Evolutionary conservation across 75 land plant genomes (phyloP).

Genomic region (Selaginella tamariscina): DNA sequence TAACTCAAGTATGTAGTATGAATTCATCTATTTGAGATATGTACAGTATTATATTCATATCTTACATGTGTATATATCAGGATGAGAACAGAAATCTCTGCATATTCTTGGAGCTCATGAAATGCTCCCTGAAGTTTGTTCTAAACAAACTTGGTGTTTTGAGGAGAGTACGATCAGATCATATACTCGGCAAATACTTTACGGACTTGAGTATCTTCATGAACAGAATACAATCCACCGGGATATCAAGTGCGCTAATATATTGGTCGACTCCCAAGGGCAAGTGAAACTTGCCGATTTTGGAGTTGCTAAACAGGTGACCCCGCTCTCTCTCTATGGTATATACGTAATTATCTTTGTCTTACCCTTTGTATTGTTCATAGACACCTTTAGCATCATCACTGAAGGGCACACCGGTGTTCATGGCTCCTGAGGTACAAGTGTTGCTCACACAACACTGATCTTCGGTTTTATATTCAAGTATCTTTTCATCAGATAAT

Average conservation of each 20-base stretch:
- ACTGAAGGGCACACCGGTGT: conserved; percentile 38
- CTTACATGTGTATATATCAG: not conserved
- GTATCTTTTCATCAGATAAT: not conserved
- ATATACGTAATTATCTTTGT: not conserved
- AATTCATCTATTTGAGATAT: not conserved
- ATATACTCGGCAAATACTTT: conserved; percentile 38
- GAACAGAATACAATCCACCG: conserved; percentile 37
- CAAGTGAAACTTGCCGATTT: conserved; percentile 50
- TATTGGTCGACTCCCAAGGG: conserved; percentile 35
- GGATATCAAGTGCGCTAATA: conserved; percentile 44
- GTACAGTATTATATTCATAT: no score
- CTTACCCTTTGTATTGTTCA: conserved; percentile 3
- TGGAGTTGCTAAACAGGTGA: conserved; percentile 42
- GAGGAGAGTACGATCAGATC: conserved; percentile 31
- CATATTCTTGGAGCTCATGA: conserved; percentile 42
- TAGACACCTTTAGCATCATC: conserved; percentile 32
- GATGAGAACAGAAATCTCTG: conserved; percentile 34
- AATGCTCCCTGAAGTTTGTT: conserved; percentile 24
- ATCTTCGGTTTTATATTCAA: not conserved
- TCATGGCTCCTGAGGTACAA: conserved; percentile 47
- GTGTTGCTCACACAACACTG: no score
- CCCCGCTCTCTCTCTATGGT: not conserved
- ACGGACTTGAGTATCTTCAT: conserved; percentile 37
- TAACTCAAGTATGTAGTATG: not conserved
- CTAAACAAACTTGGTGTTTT: conserved; percentile 27